Base-by-base conservation (phyloP, 305 asterid species). In the Fraxinus greggii region DNA sequence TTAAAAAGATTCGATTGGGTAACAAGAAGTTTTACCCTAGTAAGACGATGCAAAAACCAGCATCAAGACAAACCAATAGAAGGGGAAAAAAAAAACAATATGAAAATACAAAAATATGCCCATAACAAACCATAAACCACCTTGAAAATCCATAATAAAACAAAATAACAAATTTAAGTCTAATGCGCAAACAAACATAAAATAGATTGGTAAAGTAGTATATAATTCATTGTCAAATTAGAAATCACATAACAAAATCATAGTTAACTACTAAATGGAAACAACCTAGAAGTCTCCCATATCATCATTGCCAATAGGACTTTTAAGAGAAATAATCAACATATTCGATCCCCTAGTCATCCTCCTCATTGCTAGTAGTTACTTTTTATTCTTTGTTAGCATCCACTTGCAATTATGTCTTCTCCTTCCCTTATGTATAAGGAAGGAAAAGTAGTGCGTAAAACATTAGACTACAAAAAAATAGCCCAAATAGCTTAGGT, bases 1-100 rank as follows among this genome's bases (percentile, higher is more conserved):
- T 69, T 31, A 5, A 29, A 69, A 69, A 29, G 75, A 69, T 69
- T 69, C 75, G 7, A 69, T 69, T 15, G 4, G 21, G 36, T 69
- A 69, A 6, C 38, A 15, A 69, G 40, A n/a, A 72, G 23, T 72
- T n/a, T 70, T 32, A 72, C 48, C 42, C 17, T 8, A 72, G 26
- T 15, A 48, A 32, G 76, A 17, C 40, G 2, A 72, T 5, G 76
- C 9, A 33, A 32, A 72, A 70, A 21, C 42, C 24, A 33, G 48
- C 76, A 17, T 72, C 76, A 33, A 72, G 76, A 72, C 76, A 31
- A 32, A 72, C 76, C 76, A 72, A 32, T 72, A 32, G 76, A 32
- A 72, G 10, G n/a, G n/a, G n/a, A n/a, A 15, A n/a, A 31, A 31
- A 45, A 72, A 31, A 67, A 26, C 17, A 63, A 69, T 1, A 69